Percentiles rank a stretch among this genome's conserved stretches.
phyloP scores from a whole-genome alignment of 768 basidiomycete genomes.

The Mycena belliarum region DNA sequence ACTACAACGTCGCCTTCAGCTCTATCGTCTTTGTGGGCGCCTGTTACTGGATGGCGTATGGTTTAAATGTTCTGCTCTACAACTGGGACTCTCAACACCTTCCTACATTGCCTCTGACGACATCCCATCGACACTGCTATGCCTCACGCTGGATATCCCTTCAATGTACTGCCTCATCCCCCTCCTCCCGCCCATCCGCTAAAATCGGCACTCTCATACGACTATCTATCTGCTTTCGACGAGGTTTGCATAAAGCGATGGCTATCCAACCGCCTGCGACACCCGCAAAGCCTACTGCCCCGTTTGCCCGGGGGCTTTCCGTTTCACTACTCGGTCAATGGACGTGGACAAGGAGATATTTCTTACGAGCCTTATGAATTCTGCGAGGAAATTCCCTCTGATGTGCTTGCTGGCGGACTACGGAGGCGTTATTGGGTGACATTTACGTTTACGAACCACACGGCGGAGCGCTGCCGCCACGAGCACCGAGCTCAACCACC shows the following conservation, averaged over 20 bases:
- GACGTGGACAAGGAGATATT: background rate
- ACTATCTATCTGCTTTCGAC: constrained; percentile 1
- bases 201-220: constrained; percentile 3
- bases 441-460: constrained; percentile 9
- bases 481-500: background rate
- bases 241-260: constrained; percentile 14
- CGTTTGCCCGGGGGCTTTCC: constrained; percentile 15
- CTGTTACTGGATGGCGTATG: constrained; percentile 5
- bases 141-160: constrained; percentile 2
- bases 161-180: background rate
- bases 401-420: background rate
- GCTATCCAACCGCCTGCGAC: constrained; percentile 6
- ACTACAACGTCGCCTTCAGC: constrained; percentile 12
- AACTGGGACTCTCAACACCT: background rate
- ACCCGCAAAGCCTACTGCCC: background rate
- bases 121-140: background rate
- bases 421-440: constrained; percentile 7
- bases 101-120: no score
- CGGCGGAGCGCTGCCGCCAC: background rate
- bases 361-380: constrained; percentile 12
- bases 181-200: constrained; percentile 6
- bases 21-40: constrained; percentile 2
- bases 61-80: constrained; percentile 1
- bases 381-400: constrained; percentile 6
- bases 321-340: constrained; percentile 9